Evolutionary conservation across 1,284 basidiomycete species (phyloP), one percentile per base, ranked within the genome.

Genomic region (Singerocomus rubriflavus): DNA sequence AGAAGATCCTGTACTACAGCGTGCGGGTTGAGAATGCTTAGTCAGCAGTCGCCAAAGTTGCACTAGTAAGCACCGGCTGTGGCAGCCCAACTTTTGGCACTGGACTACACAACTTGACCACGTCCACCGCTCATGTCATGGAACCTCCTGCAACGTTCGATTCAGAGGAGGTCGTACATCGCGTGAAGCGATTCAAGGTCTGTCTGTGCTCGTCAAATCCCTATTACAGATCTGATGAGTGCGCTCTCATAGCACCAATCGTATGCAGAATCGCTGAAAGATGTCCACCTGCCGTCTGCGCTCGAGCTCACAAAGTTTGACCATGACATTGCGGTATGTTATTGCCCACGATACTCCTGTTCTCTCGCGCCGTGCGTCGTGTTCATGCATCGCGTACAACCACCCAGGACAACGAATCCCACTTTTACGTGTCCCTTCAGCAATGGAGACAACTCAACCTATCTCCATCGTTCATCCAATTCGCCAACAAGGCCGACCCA

Each of bases 391-490:
- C 29, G 29, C 36, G 32, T 32, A 42, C 11, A 10, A 21, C 21
- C 6, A n/a, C 36, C 6, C 49, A 89, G 85, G 85, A 90, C 54
- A 79, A 80, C 59, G 79, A 82, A 52, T 88, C 85, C 0, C 83
- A 87, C 61, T 91, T 91, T 61, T 79, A 84, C 51, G 75, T 79
- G 58, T 76, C 84, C 1, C 71, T 92, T 27, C 73, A 81, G 26
- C 80, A 87, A 57, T 90, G 87, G 85, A 74, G 78, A 54, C 85
- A 91, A 57, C 79, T 94, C 46, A 93, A 91, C 66, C 80, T 95
- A 27, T 79, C 89, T 0, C 80, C 85, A 0, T 76, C 82, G 0
- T 95, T 93, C 68, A 73, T 91, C 51, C 70, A 76, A 17, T 90
- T 93, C 56, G 81, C 85, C 3, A 74, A 79, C 50, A 73, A 77